Conservation (phyloP, 2,329 filamentous ascomycete species). For the Metarhizium guizhouense region DNA sequence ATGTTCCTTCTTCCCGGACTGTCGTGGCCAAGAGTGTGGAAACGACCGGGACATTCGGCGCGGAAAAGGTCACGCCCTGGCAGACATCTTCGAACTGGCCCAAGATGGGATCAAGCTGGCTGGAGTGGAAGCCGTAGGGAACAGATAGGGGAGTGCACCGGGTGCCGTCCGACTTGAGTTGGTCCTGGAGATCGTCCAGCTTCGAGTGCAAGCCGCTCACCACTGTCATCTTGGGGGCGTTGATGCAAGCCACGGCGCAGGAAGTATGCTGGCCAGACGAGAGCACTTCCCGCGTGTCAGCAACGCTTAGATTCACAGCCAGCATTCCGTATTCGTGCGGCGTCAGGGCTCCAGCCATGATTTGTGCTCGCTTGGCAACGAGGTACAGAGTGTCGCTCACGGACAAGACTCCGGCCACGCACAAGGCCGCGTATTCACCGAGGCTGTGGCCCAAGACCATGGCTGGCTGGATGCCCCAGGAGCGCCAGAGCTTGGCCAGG, state of each 20-base stretch:
- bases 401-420: slow-evolving; percentile 62
- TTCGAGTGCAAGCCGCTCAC: background rate
- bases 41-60: background rate
- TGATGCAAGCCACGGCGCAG: background rate
- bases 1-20: background rate
- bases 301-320: background rate
- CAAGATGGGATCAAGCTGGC: background rate
- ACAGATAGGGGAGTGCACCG: background rate
- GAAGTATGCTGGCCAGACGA: background rate
- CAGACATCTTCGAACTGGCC: background rate
- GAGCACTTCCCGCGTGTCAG: background rate
- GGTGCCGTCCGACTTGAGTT: background rate
- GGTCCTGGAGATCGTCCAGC: background rate
- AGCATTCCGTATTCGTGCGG: background rate
- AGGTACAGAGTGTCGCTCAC: slow-evolving; percentile 64
- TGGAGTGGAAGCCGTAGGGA: background rate
- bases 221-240: background rate
- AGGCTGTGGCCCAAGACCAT: slow-evolving; percentile 50
- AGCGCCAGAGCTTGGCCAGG: slow-evolving; percentile 44
- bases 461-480: slow-evolving; percentile 42
- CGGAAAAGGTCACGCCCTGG: background rate
- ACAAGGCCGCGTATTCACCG: slow-evolving; percentile 34
- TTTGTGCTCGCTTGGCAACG: slow-evolving; percentile 53
- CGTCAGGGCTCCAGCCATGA: background rate
- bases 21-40: background rate